Evolutionary conservation across 2,329 filamentous ascomycete genomes (phyloP), one percentile per base, ranked within the genome.

Genomic region (Ophioceras dolichostomum): DNA sequence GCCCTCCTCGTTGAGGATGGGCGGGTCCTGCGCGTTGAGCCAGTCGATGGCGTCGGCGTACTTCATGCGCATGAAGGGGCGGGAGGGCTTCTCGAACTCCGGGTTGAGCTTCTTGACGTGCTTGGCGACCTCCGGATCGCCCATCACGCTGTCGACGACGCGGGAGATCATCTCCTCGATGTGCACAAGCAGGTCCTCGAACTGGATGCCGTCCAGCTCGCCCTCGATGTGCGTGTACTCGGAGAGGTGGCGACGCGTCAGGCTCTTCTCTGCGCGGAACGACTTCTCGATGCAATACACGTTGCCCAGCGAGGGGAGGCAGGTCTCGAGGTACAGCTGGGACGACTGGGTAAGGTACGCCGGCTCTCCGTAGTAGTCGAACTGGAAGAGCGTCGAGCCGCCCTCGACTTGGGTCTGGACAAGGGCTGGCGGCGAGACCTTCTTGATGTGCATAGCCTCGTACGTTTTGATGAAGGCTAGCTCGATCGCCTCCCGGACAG

Each of bases 271-370:
- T 12, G 91, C 91, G 43, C 91, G 88, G 79, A 98, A 98, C 2
- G 89, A 96, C 60, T 94, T 94, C 61, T 94, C 88, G 52, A 98
- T 89, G 57, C 89, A 96, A 73, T 93, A 98, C 37, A 95, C 87
- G 56, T 95, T 85, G 49, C 91, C 91, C 51, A 96, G 71, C 36
- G 82, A 85, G 10, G 89, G 86, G 22, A 98, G 68, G 47, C 81
- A 86, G 22, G 91, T 98, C 69, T 98, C 91, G 41, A 98, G 82
- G 63, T 98, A 98, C 38, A 98, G 76, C 62, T 98, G 91, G 24
- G 85, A 94, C 4, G 88, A 95, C 64, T 98, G 91, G 4, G 91
- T 96, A 44, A 98, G 76, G 67, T 88, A 98, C 41, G 91, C 83
- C 49, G 80, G 74, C 61, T 95, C 78, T 50, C 74, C 77, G 41